Evolutionary conservation across 1,284 basidiomycete genomes (phyloP), one percentile per base, ranked within the genome.

Genomic region (Ganoderma sinense): DNA sequence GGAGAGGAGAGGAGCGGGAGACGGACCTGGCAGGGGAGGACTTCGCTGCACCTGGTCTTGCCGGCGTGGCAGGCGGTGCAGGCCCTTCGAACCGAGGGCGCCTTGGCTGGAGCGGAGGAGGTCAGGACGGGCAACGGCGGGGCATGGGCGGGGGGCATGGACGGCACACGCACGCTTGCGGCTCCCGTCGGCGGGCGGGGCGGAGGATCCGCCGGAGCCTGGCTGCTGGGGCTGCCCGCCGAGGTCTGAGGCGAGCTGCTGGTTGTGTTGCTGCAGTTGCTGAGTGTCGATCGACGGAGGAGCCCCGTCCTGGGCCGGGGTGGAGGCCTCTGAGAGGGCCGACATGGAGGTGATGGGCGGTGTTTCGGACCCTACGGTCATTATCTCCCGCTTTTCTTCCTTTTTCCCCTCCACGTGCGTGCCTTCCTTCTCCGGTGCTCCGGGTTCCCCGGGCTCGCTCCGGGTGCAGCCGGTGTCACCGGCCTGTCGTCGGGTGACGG

Each of bases 31-130:
- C 91, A 94, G 6, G 92, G 92, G 31, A 94, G 84, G 45, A 88
- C 87, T 80, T 94, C 92, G 75, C 91, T 93, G 76, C 92, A 94
- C 74, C 92, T 83, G 13, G 92, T 94, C 81, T 94, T 94, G 64
- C 92, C 92, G 65, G 90, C 83, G 80, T 94, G 92, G 81, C 92
- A 94, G n/a, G 92, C 90, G 59, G 88, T 87, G 73, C 91, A 93
- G 0, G 91, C 91, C 73, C 92, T 85, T 73, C 91, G 88, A 64
- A 93, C 91, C 55, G 91, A 93, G 58, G 91, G 91, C 60, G 89
- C 90, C 81, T 93, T 93, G 71, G 91, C 91, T 92, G 77, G 70
- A 67, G 73, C 61, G 73, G 65, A 74, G 63, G 69, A 70, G 69
- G 48, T 75, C 63, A 74, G 73, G 62, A 60, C 65, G 73, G 71